Percentiles rank a stretch among this genome's conserved stretches.
Conservation (phyloP, 305 asterid genomes). For the Fraxinus nigra region DNA sequence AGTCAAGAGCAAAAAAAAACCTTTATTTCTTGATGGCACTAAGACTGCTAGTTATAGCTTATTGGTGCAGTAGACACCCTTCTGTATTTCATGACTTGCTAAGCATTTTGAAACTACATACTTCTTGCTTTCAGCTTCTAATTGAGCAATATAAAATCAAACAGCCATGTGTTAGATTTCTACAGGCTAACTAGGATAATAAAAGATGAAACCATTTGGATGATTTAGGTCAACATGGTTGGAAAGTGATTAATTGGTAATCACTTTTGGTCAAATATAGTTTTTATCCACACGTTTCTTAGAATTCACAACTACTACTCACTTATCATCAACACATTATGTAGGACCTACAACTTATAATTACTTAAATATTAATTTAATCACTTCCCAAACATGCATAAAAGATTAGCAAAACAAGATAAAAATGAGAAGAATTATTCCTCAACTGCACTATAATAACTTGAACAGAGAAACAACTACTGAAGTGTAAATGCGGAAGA, state of each 20-base stretch:
- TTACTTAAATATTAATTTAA: background rate
- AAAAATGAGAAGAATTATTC: background rate
- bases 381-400: background rate
- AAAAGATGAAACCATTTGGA: background rate
- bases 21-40: background rate
- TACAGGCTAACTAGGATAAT: background rate
- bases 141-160: background rate
- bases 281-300: background rate
- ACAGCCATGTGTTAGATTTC: background rate
- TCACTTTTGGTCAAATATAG: background rate
- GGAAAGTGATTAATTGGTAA: background rate
- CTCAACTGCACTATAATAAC: background rate
- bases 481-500: background rate
- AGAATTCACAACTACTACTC: background rate
- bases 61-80: background rate
- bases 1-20: background rate
- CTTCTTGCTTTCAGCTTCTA: background rate
- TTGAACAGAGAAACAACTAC: background rate
- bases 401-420: background rate
- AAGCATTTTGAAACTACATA: slow-evolving; percentile 14
- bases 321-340: background rate
- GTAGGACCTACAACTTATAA: background rate
- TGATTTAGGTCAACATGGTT: background rate
- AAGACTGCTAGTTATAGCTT: slow-evolving; percentile 2
- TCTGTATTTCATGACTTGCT: background rate